phyloP scores from a whole-genome alignment of 768 basidiomycete species.

The Mycena filopes region DNA sequence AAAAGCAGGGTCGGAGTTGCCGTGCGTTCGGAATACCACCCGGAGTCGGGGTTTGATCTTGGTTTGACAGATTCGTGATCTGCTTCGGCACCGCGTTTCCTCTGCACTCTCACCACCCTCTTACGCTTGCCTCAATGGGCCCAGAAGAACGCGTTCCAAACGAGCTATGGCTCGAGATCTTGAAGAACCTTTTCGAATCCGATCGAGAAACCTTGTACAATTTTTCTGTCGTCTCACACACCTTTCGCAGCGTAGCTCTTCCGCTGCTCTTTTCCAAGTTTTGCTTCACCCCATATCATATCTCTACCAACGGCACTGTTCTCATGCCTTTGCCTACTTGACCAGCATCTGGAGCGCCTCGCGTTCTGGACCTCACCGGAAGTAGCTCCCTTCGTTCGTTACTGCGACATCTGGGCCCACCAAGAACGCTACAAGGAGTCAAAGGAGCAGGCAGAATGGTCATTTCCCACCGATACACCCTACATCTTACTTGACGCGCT shows the following conservation, averaged over 20 bases:
- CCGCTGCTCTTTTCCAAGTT: neutral
- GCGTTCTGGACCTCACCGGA: conserved; percentile 5
- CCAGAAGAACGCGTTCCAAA: no score
- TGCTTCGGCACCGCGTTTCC: no score
- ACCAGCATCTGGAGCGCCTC: conserved; percentile 4
- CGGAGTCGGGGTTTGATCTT: no score
- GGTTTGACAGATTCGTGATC: no score
- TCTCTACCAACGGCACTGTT: neutral
- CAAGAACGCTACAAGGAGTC: neutral
- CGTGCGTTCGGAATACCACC: no score
- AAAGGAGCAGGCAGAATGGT: neutral
- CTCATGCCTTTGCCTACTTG: neutral
- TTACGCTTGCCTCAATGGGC: no score
- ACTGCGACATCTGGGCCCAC: neutral
- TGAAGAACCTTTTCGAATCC: neutral
- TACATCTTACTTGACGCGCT: conserved; percentile 11
- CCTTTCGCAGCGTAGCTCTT: no score
- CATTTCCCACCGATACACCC: neutral
- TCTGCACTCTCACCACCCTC: no score
- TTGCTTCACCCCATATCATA: neutral
- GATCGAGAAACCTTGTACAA: neutral
- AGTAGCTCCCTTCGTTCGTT: conserved; percentile 12
- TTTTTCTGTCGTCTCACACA: conserved; percentile 5
- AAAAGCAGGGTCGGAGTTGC: no score
- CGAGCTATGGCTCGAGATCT: no score